phyloP scores from a whole-genome alignment of 2,329 filamentous ascomycete species.

The Fusarium begoniae region DNA sequence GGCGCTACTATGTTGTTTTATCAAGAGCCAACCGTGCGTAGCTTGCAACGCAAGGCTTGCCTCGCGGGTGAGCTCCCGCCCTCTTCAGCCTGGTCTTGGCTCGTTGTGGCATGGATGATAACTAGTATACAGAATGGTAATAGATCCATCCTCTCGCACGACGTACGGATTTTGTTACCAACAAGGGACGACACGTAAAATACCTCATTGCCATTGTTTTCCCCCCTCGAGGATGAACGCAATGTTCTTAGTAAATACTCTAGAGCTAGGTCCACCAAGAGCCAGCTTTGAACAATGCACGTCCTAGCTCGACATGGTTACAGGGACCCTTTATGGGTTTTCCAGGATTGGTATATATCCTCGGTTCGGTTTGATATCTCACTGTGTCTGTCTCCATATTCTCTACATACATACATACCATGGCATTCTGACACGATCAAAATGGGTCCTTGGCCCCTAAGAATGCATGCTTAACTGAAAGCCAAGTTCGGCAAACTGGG shows the following conservation, averaged over 20 bases:
- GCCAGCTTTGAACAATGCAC: neutral
- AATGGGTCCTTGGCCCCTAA: slow-evolving; percentile 7
- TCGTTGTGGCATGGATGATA: neutral
- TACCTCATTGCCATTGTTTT: neutral
- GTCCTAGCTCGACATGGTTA: neutral
- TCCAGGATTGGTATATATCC: slow-evolving; percentile 23
- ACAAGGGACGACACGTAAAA: slow-evolving; percentile 9
- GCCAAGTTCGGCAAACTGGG: slow-evolving; percentile 28
- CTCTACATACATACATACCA: slow-evolving; percentile 1
- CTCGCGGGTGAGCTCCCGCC: slow-evolving; percentile 13
- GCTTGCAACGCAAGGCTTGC: slow-evolving; percentile 32
- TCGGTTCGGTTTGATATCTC: neutral
- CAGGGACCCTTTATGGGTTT: slow-evolving; percentile 1
- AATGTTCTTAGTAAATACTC: neutral
- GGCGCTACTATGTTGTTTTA: slow-evolving; percentile 11
- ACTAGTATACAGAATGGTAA: neutral
- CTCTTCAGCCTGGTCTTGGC: slow-evolving; percentile 5
- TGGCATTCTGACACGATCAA: neutral
- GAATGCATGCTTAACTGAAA: slow-evolving; percentile 35
- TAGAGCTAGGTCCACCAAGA: neutral
- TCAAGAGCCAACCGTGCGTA: slow-evolving; percentile 9
- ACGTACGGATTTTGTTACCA: neutral
- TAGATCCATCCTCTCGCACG: neutral
- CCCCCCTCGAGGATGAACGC: slow-evolving; percentile 28
- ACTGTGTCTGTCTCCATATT: neutral